These are phyloP conservation scores for Lodderomyces oxycetoniae DNA, from an alignment of 1,139 yeast genomes.

Conservation along the genomic window DNA sequence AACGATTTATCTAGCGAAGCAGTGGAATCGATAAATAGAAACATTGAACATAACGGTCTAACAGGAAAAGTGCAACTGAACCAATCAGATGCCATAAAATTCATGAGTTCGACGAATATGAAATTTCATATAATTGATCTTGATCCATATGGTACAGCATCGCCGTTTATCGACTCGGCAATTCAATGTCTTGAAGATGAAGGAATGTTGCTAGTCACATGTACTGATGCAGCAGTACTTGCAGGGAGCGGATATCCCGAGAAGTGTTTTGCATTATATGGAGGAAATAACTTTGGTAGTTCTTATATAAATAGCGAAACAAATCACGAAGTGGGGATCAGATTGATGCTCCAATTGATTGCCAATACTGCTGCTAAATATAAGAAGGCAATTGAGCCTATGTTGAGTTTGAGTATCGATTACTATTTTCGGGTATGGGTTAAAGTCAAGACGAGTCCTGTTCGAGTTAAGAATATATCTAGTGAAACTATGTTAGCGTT, in stretches of 20 bases:
- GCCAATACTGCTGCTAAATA: slow-evolving; percentile 86
- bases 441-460: slow-evolving; percentile 70
- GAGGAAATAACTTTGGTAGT: slow-evolving; percentile 67
- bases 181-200: slow-evolving; percentile 75
- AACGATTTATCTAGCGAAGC: slow-evolving; percentile 86
- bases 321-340: slow-evolving; percentile 87
- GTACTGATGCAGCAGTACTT: slow-evolving; percentile 92
- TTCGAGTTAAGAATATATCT: slow-evolving; percentile 69
- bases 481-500: slow-evolving; percentile 73
- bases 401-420: slow-evolving; percentile 79
- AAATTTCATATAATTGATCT: slow-evolving; percentile 82
- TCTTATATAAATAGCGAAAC: slow-evolving; percentile 73
- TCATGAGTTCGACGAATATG: slow-evolving; percentile 48
- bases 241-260: slow-evolving; percentile 98
- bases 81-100: slow-evolving; percentile 82
- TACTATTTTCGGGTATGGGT: slow-evolving; percentile 86
- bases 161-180: slow-evolving; percentile 91
- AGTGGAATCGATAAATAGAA: slow-evolving; percentile 72
- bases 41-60: slow-evolving; percentile 63
- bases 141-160: slow-evolving; percentile 96
- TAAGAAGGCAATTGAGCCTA: slow-evolving; percentile 81
- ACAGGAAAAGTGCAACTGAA: slow-evolving; percentile 53
- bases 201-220: slow-evolving; percentile 82
- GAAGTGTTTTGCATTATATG: slow-evolving; percentile 89
- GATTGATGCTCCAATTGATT: slow-evolving; percentile 74